Base-by-base conservation (phyloP, 768 basidiomycete species). In the Dioszegia crocea region DNA sequence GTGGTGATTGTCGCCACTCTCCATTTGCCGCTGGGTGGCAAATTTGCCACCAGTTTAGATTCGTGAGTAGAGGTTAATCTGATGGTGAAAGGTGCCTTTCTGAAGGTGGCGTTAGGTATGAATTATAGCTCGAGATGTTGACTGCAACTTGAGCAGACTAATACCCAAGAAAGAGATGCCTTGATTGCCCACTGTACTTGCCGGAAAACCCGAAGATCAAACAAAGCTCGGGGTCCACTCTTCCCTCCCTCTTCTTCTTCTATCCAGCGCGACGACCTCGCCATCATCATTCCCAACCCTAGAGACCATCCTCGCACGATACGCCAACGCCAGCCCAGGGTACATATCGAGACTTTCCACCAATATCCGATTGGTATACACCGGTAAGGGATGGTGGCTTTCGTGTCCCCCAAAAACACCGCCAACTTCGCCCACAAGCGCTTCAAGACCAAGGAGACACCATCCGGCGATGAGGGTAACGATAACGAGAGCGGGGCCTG, bases 371-470 rank as follows among this genome's bases (percentile, higher is more conserved):
- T 61, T 49, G n/a, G 68, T 66, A 53, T 65, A 68, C 36, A 58
- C 43, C 12, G 66, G 70, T 14, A 75, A 57, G 8, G 74, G 74
- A 11, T 73, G 67, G 50, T 75, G 72, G 46, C 71, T 71, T 31
- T 73, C 74, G 24, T 66, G 66, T 17, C 47, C 45, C 16, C 76
- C 76, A 60, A 75, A 77, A 1, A 77, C 76, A 5, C 67, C 70
- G 1, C 72, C 76, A 0, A 75, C 73, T 65, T 77, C 76, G 14
- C 60, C 52, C 21, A 73, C 67, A n/a, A 77, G 48, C 27, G 74
- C 74, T 52, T 77, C 74, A 1, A 77, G 59, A 21, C 76, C 76
- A 16, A 75, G 50, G 0, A 77, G 46, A 55, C 67, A 73, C 76
- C 76, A 77, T 21, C 68, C 74, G 11, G 74, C 74, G 2, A 77